Base-by-base conservation (phyloP, 768 basidiomycete genomes). In the Termitomyces titanicus region DNA sequence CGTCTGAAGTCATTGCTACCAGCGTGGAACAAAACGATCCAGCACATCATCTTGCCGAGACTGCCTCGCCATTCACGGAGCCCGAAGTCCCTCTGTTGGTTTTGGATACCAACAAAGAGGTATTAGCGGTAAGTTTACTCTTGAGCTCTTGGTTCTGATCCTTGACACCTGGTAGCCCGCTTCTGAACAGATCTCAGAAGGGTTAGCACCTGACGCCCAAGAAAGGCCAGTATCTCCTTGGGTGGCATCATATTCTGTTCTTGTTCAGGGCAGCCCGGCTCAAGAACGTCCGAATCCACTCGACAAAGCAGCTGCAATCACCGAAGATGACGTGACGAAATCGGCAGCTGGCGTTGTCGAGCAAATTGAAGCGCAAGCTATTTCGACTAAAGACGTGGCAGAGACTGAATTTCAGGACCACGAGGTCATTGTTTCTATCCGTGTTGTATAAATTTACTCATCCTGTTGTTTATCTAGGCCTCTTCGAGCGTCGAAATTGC, bases 171-270 rank as follows among this genome's bases (percentile, higher is more conserved):
- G 18, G 8, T 51, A 61, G 51, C 24, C 24, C n/a, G 27, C 47
- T 20, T 37, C 33, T 40, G 45, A 54, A 34, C 45, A 51, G 6
- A 49, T 38, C 20, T 20, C 47, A 6, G 40, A 38, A 38, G 51
- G 47, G 15, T 51, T 48, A 11, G 42, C 11, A 12, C 38, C 58
- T 13, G 47, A 37, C n/a, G 29, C 38, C 12, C 49, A 54, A 39
- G 66, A 70, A 29, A 63, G 66, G 40, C 66, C 66, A n/a, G 63
- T 63, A 51, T 72, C 72, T 1, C 66, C 67, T 24, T 71, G 69
- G 71, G 66, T 66, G 3, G 63, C 72, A 18, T 72, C 70, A 9
- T 72, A 73, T 55, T 72, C 72, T 34, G 72, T 73, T 29, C 66
- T 64, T 42, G 62, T 54, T 24, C 72, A 73, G 60, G 72, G 72